Evolutionary conservation across 2,329 filamentous ascomycete genomes (phyloP).

Genomic region (Aspergillus eucalypticola): DNA sequence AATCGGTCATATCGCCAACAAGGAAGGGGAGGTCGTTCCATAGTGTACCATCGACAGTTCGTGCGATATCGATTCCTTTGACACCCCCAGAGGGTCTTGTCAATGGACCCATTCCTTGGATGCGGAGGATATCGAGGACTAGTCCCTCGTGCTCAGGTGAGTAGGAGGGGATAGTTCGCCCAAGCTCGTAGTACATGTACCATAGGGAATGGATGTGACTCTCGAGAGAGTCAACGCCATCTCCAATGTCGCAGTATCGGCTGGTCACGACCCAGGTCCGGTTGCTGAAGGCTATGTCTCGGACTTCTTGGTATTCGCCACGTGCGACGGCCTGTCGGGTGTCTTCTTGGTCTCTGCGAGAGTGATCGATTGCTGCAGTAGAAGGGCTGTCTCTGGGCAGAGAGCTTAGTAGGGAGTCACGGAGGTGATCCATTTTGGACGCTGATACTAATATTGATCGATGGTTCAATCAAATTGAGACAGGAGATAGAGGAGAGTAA

Average conservation of each 20-base stretch:
- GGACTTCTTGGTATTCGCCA: slow-evolving; percentile 9
- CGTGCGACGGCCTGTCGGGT: neutral
- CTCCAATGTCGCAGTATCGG: slow-evolving; percentile 21
- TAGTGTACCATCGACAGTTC: slow-evolving; percentile 24
- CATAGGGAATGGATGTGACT: slow-evolving; percentile 21
- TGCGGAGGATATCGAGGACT: slow-evolving; percentile 28
- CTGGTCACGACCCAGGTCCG: slow-evolving; percentile 15
- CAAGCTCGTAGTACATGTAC: slow-evolving; percentile 27
- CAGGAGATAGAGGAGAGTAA: no score
- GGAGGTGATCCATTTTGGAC: neutral
- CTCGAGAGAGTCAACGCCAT: slow-evolving; percentile 22
- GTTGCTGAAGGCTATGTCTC: slow-evolving; percentile 14
- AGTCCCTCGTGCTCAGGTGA: slow-evolving; percentile 22
- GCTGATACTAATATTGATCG: no score
- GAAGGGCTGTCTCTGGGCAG: neutral
- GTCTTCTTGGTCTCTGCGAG: neutral
- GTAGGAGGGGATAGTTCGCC: slow-evolving; percentile 17
- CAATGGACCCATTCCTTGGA: slow-evolving; percentile 21
- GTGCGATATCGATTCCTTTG: slow-evolving; percentile 25
- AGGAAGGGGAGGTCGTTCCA: slow-evolving; percentile 30
- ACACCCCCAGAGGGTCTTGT: slow-evolving; percentile 14
- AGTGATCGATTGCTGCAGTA: neutral
- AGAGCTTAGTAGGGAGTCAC: neutral
- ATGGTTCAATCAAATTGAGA: neutral
- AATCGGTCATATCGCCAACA: slow-evolving; percentile 24